Percentiles rank a stretch among this genome's conserved stretches.
These are phyloP conservation scores for Xylaria nigripes DNA, from an alignment of 495 filamentous ascomycete genomes.

Conservation along the genomic window DNA sequence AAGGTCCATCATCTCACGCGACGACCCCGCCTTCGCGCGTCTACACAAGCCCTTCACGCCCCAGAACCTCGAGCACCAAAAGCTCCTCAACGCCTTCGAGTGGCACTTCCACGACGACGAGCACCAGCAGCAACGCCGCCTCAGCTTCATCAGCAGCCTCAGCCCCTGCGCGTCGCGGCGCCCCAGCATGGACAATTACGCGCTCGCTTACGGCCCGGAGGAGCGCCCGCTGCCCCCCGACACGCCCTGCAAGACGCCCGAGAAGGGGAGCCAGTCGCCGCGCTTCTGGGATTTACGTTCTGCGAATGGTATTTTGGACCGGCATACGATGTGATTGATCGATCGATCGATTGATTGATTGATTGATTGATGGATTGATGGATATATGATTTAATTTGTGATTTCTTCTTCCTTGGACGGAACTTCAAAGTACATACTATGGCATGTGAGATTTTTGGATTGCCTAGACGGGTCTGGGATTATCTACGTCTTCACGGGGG, in stretches of 20 bases:
- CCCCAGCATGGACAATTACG: conserved; percentile 14
- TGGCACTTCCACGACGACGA: conserved; percentile 18
- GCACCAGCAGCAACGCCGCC: conserved; percentile 9
- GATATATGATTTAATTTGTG: background rate
- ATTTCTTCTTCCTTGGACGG: too few relatives aligned
- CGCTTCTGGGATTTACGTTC: background rate
- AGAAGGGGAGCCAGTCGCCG: too few relatives aligned
- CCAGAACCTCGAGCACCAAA: conserved; percentile 25
- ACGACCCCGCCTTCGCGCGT: conserved; percentile 9
- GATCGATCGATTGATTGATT: background rate
- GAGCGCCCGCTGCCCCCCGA: background rate
- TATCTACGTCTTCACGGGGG: background rate
- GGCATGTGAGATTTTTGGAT: too few relatives aligned
- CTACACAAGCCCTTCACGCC: conserved; percentile 22
- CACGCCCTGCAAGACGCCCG: conserved; percentile 2
- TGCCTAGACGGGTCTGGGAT: too few relatives aligned
- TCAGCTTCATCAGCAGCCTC: conserved; percentile 13
- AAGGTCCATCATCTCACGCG: conserved; percentile 6
- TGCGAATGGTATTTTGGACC: background rate
- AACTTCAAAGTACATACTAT: too few relatives aligned
- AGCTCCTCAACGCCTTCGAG: conserved; percentile 21
- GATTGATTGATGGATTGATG: background rate
- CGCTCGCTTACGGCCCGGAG: background rate
- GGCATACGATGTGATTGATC: conserved; percentile 3
- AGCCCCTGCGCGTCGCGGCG: conserved; percentile 22